Evolutionary conservation across 345 rosid genomes (phyloP).

Genomic region (Melaleuca alternifolia): DNA sequence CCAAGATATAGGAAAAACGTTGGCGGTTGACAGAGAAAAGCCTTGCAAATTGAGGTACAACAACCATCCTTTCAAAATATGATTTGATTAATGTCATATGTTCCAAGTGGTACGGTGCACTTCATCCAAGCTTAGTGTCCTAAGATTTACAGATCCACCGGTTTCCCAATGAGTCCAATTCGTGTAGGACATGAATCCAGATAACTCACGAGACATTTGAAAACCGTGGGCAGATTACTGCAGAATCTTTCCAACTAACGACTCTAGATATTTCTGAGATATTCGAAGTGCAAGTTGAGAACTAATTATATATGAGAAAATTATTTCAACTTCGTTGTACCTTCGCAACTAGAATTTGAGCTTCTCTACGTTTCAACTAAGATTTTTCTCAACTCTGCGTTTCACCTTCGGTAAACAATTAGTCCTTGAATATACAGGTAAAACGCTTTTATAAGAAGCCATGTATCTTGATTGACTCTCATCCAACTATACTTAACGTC

Average conservation of each 20-base stretch:
- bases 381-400: background rate
- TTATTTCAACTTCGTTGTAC: background rate
- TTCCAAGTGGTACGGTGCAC: background rate
- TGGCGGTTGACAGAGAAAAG: background rate
- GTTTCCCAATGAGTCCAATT: background rate
- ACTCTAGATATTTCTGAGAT: background rate
- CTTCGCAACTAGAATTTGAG: background rate
- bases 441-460: background rate
- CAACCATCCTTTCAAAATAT: background rate
- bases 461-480: background rate
- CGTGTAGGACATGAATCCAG: background rate
- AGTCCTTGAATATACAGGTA: background rate
- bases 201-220: background rate
- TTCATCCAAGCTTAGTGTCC: background rate
- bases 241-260: background rate
- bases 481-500: background rate
- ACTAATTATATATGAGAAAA: background rate
- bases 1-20: background rate
- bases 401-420: background rate
- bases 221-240: background rate
- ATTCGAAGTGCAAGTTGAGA: background rate
- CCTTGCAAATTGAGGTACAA: background rate
- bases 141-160: background rate
- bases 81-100: background rate
- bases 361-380: background rate